phyloP scores from a whole-genome alignment of 129 eudicot species.

The Apium graveolens region DNA sequence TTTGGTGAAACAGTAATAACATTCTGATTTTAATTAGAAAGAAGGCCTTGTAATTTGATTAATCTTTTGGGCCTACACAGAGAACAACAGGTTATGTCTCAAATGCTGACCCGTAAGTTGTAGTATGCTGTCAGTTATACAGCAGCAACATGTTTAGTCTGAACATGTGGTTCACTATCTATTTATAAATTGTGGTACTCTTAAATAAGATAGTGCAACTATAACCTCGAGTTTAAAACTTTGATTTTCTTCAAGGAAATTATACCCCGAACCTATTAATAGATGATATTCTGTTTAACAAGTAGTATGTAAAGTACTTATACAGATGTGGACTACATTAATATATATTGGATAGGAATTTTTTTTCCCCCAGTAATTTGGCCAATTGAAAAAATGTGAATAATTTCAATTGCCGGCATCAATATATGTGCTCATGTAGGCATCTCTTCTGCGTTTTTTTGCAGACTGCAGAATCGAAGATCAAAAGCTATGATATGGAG shows the following conservation, averaged over 20 bases:
- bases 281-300: background rate
- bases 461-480: slow-evolving; percentile 87
- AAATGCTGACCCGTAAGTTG: background rate
- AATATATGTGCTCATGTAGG: slow-evolving; percentile 4
- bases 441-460: background rate
- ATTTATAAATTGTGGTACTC: background rate
- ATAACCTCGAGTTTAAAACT: background rate
- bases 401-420: background rate
- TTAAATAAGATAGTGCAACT: background rate
- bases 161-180: background rate
- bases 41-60: background rate
- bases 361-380: background rate
- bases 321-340: background rate
- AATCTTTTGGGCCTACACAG: background rate
- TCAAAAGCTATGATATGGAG: slow-evolving; percentile 59
- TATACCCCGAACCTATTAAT: background rate
- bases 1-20: no score
- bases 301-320: background rate
- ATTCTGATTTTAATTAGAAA: background rate
- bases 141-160: background rate
- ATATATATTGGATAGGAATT: background rate
- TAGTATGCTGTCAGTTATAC: background rate
- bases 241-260: background rate
- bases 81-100: background rate
- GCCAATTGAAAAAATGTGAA: background rate